Evolutionary conservation across 1,284 basidiomycete species (phyloP).

Genomic region (Naganishia sp.): DNA sequence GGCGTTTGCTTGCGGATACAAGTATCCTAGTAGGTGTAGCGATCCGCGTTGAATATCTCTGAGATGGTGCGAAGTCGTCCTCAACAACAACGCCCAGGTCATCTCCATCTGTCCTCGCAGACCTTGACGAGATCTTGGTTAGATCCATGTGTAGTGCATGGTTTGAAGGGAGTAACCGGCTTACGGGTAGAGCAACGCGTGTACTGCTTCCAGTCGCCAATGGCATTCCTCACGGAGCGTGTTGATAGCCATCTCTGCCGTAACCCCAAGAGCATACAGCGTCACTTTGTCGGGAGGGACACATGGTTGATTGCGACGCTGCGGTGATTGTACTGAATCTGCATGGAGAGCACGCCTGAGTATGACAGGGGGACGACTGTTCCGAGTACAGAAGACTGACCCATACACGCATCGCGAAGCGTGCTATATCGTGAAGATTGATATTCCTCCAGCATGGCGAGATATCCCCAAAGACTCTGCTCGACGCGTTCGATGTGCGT

Average conservation of each 20-base stretch:
- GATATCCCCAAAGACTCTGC: background rate
- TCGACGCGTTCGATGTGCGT: background rate
- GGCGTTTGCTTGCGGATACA: background rate
- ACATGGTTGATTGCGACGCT: slow-evolving; percentile 4
- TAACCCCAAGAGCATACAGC: slow-evolving; percentile 18
- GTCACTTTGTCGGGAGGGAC: slow-evolving; percentile 24
- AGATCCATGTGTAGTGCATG: background rate
- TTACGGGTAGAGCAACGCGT: slow-evolving; percentile 9
- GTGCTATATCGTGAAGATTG: slow-evolving; percentile 6
- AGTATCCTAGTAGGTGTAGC: background rate
- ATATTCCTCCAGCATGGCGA: slow-evolving; percentile 6
- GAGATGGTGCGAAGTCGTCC: background rate
- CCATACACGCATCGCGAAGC: slow-evolving; percentile 15
- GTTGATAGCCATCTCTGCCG: slow-evolving; percentile 23
- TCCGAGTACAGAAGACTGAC: background rate
- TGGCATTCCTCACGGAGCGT: slow-evolving; percentile 22
- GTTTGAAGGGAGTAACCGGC: background rate
- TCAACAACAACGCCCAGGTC: background rate
- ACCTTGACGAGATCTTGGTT: background rate
- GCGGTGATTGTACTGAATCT: slow-evolving; percentile 19
- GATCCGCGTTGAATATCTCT: background rate
- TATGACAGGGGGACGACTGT: background rate
- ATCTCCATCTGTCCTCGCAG: background rate
- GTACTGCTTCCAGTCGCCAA: slow-evolving; percentile 11
- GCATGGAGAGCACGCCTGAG: background rate